These are phyloP conservation scores for Tanacetum coccineum DNA, from an alignment of 129 eudicot genomes.

Conservation along the genomic window DNA sequence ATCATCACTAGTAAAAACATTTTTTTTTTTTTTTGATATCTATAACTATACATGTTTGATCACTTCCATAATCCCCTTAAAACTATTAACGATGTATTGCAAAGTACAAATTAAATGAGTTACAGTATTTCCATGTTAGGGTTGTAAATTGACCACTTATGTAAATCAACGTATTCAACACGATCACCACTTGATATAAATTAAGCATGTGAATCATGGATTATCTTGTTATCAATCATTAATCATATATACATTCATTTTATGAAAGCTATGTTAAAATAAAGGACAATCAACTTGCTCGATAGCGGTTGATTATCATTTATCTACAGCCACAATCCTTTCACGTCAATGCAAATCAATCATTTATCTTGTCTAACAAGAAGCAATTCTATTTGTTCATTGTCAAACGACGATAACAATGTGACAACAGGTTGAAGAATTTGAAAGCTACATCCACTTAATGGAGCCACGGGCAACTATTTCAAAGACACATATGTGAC, in stretches of 20 bases:
- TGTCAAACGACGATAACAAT: slow-evolving; percentile 1
- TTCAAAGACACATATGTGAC: slow-evolving; percentile 1
- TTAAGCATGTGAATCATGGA: not conserved
- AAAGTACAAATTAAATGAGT: no score
- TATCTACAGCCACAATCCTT: not conserved
- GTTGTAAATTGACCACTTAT: not conserved
- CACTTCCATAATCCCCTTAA: no score
- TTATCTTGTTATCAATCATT: not conserved
- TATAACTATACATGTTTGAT: not conserved
- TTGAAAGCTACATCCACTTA: not conserved
- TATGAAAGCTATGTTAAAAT: not conserved
- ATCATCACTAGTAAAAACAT: not conserved
- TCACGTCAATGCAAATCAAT: slow-evolving; percentile 11
- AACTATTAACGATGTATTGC: no score
- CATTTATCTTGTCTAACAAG: not conserved
- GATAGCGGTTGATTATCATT: not conserved
- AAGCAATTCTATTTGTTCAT: not conserved
- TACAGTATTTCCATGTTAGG: not conserved
- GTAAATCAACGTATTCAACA: not conserved
- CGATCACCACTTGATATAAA: not conserved
- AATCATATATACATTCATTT: not conserved
- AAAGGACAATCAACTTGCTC: not conserved
- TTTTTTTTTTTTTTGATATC: not conserved
- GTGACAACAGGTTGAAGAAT: slow-evolving; percentile 3
- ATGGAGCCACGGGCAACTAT: not conserved